phyloP scores from a whole-genome alignment of 345 rosid species.

The Iberis pinnata region DNA sequence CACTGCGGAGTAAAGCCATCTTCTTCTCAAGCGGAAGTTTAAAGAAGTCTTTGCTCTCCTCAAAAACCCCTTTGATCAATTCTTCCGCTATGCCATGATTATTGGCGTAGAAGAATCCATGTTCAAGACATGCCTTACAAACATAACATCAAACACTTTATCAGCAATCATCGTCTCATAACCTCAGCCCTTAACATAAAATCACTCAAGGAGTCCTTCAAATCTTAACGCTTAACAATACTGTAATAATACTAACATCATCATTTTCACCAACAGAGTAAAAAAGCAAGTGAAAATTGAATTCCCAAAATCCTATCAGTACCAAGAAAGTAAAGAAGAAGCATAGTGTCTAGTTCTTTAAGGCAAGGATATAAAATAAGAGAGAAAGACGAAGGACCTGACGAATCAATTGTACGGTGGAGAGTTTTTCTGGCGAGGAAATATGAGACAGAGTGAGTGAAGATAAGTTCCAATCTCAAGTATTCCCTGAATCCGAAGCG shows the following conservation, averaged over 20 bases:
- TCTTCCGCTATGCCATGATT: slow-evolving; percentile 72
- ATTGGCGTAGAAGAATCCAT: slow-evolving; percentile 84
- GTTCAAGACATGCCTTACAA: slow-evolving; percentile 64
- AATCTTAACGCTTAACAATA: too few relatives aligned
- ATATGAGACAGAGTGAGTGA: too few relatives aligned
- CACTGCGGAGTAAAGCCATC: slow-evolving; percentile 42
- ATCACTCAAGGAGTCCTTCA: too few relatives aligned
- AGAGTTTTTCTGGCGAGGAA: slow-evolving; percentile 39
- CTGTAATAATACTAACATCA: too few relatives aligned
- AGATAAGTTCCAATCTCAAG: too few relatives aligned
- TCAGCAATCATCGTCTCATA: too few relatives aligned
- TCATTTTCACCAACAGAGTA: too few relatives aligned
- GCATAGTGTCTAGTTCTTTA: background rate
- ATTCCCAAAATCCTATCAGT: too few relatives aligned
- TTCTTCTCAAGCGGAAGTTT: slow-evolving; percentile 50
- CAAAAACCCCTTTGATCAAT: slow-evolving; percentile 33
- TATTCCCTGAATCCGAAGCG: too few relatives aligned
- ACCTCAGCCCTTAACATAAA: too few relatives aligned
- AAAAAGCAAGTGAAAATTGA: too few relatives aligned
- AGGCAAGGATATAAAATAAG: too few relatives aligned
- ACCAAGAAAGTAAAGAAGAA: background rate
- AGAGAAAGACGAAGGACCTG: slow-evolving; percentile 32
- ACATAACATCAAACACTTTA: slow-evolving; percentile 13
- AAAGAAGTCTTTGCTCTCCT: slow-evolving; percentile 56
- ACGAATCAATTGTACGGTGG: slow-evolving; percentile 44